Conservation (phyloP, 106 monocot genomes). For the Dendrobium catenatum region DNA sequence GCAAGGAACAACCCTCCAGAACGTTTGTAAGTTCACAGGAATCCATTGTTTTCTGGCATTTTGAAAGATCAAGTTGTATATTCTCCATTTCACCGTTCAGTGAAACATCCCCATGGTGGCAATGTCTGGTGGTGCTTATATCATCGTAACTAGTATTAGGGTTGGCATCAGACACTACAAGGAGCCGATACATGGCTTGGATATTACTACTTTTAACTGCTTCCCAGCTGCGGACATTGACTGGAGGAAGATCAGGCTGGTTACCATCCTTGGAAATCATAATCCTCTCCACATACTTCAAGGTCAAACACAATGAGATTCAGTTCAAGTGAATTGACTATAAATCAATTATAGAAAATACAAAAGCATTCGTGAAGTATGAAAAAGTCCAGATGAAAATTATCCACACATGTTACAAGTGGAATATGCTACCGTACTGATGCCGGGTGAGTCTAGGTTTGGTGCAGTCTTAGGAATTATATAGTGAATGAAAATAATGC, state of each 20-base stretch:
- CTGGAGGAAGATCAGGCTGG: constrained; percentile 22
- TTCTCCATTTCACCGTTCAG: constrained; percentile 7
- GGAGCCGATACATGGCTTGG: constrained; percentile 48
- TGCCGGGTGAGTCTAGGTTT: neutral
- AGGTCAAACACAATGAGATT: neutral
- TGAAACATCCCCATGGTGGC: constrained; percentile 24
- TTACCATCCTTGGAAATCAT: constrained; percentile 42
- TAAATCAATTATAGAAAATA: too few species aligned
- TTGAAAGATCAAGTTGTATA: constrained; percentile 43
- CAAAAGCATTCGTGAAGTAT: too few species aligned
- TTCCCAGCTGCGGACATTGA: constrained; percentile 47
- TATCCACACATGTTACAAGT: neutral
- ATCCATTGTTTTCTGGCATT: constrained; percentile 40
- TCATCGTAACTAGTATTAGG: constrained; percentile 67
- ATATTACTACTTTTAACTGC: constrained; percentile 64
- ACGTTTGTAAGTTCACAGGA: constrained; percentile 47
- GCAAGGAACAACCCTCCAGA: constrained; percentile 65
- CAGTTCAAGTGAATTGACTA: neutral
- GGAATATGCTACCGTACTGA: neutral
- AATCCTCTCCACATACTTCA: constrained; percentile 75
- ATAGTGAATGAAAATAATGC: neutral
- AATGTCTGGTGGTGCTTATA: constrained; percentile 19
- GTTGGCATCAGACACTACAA: constrained; percentile 54
- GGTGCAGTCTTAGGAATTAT: neutral
- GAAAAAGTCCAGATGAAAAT: neutral